Evolutionary conservation across 441 rosid species (phyloP), one percentile per base, ranked within the genome.

Genomic region (Lagerstroemia fauriei): DNA sequence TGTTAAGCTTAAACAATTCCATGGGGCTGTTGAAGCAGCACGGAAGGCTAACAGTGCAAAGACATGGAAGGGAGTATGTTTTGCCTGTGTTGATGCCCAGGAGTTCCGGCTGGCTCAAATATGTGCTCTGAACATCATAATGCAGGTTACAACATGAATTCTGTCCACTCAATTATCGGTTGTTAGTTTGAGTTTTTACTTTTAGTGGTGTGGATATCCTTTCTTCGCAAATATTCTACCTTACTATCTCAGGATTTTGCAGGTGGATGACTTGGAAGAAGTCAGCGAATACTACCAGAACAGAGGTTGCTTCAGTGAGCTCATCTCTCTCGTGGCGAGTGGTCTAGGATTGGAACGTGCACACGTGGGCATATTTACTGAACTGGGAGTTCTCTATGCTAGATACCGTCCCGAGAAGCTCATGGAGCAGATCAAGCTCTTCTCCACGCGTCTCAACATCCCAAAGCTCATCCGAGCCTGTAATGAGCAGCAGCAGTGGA

Each of bases 81-180:
- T 97, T 93, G 98, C 99, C 76, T 97, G 99, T 90, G 98, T 97
- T 81, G 99, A 97, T 88, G 99, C 98, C 34, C 99, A 97, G 90
- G 99, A 97, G 87, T 97, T 97, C 92, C 98, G 98, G 47, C 80
- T 97, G 90, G 99, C 99, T 59, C 99, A 97, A 83, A 97, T 95
- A 73, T 94, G 99, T 87, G 99, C 99, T 76, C 96, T 95, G 57
- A 97, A 97, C 89, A 90, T 97, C 81, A 97, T 97, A 83, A 83
- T 95, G 76, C 99, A 97, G 98, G 99, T 97, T 63, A 75, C 75
- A 27, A 59, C 51, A 72, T 53, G 66, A 34, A 12, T 53, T 46
- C 14, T 53, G 59, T 53, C 41, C 8, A 13, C 34, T 13, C 34
- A 9, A 17, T 14, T 69, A 6, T 6, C 4, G 38, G 17, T 69